These are phyloP conservation scores for Gleditsia sinensis DNA, from an alignment of 306 rosid species.

Conservation along the genomic window DNA sequence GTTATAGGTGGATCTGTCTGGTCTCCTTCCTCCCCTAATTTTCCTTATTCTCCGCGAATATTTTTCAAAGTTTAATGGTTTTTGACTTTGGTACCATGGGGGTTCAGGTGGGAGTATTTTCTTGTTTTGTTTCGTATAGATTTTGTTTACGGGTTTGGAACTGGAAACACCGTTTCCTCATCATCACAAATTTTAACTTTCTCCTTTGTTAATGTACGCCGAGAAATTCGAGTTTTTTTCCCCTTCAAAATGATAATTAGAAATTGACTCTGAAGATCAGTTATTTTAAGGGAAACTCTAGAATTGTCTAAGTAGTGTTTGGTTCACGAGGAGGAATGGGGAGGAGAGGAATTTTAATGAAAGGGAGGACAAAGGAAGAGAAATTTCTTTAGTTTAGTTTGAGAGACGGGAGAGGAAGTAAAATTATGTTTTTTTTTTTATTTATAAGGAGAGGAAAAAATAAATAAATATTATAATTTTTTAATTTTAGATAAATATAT, in stretches of 20 bases:
- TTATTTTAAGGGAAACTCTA: conserved; percentile 12
- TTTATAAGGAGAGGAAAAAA: too few species aligned
- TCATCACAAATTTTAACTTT: neutral
- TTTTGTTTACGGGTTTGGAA: neutral
- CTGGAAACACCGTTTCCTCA: neutral
- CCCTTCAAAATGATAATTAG: neutral
- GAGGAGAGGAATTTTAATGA: too few species aligned
- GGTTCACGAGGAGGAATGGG: too few species aligned
- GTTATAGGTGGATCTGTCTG: conserved; percentile 23
- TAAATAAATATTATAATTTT: too few species aligned
- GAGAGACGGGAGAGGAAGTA: too few species aligned
- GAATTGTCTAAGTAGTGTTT: too few species aligned
- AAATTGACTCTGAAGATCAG: conserved; percentile 23
- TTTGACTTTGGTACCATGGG: conserved; percentile 25
- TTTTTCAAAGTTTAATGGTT: conserved; percentile 2
- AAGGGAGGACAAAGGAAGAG: too few species aligned
- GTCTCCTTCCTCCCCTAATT: neutral
- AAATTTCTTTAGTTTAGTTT: too few species aligned
- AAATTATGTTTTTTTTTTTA: too few species aligned
- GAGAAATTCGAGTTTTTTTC: neutral
- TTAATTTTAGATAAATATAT: too few species aligned
- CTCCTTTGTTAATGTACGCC: neutral
- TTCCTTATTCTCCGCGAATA: neutral
- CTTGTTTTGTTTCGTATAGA: neutral
- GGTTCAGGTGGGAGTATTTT: neutral